Evolutionary conservation across 192 early-diverging fungal species (phyloP).

Genomic region (Pilaira anomala): DNA sequence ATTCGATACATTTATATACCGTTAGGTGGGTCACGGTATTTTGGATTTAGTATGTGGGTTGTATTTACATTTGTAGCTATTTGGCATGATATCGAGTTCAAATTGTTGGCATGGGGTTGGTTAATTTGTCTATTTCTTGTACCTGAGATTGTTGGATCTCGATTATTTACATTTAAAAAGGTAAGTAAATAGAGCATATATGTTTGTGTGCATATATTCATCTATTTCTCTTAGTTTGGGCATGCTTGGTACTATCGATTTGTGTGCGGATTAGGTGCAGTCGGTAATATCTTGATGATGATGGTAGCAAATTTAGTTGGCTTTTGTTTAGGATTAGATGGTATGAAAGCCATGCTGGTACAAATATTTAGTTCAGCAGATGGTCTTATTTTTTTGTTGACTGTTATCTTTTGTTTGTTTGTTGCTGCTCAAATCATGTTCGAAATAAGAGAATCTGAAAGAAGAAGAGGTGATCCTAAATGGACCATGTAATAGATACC

Average conservation of each 20-base stretch:
- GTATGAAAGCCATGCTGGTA: slow-evolving; percentile 68
- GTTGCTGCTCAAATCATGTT: slow-evolving; percentile 71
- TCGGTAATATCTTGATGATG: slow-evolving; percentile 85
- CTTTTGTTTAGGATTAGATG: slow-evolving; percentile 85
- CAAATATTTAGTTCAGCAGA: slow-evolving; percentile 50
- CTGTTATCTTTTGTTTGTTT: slow-evolving; percentile 53
- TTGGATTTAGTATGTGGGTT: slow-evolving; percentile 72
- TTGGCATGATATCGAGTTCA: slow-evolving; percentile 91
- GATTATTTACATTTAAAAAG: slow-evolving; percentile 49
- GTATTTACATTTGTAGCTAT: slow-evolving; percentile 95
- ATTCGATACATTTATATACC: slow-evolving; percentile 82
- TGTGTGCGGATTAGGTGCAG: slow-evolving; percentile 74
- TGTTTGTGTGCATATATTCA: not conserved
- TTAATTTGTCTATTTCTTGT: slow-evolving; percentile 80
- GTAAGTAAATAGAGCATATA: slow-evolving; percentile 20
- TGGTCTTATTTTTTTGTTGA: slow-evolving; percentile 40
- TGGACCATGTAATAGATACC: slow-evolving; percentile 24
- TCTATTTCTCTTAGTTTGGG: slow-evolving; percentile 43
- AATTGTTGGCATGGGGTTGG: slow-evolving; percentile 88
- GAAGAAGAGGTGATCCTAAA: slow-evolving; percentile 45
- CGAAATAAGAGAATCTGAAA: slow-evolving; percentile 73
- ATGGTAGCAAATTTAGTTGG: slow-evolving; percentile 93
- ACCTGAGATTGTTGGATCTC: slow-evolving; percentile 72
- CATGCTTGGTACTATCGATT: slow-evolving; percentile 60
- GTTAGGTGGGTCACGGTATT: slow-evolving; percentile 72